Percentiles rank a stretch among this genome's conserved stretches.
Conservation (phyloP, 202 grass and related monocot species). For the Brachypodium distachyon region DNA sequence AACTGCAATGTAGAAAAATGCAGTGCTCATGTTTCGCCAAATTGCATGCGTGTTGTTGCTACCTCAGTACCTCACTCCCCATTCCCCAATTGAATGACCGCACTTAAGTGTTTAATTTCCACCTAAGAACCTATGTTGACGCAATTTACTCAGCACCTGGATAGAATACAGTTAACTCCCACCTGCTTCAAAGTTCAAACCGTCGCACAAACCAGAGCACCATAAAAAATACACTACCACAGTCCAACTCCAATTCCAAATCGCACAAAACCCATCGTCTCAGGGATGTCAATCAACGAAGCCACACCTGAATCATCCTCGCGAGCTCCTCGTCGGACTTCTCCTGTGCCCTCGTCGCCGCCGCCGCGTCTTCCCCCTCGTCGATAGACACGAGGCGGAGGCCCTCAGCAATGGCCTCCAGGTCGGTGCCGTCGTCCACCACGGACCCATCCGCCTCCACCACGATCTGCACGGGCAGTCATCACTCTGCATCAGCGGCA, state of each 20-base stretch:
- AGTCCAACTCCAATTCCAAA: not conserved
- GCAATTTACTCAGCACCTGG: not conserved
- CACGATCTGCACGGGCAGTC: conserved; percentile 42
- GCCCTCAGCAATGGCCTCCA: conserved; percentile 42
- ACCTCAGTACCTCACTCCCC: not conserved
- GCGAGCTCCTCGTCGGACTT: conserved; percentile 75
- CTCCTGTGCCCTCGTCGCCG: conserved; percentile 35
- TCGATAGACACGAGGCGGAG: conserved; percentile 31
- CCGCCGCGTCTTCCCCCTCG: not conserved
- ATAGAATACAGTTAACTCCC: not conserved
- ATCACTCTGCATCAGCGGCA: not conserved
- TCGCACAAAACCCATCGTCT: not conserved
- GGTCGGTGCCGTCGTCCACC: conserved; percentile 46
- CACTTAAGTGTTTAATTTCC: not conserved
- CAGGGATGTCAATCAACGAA: not conserved
- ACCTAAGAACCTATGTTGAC: not conserved
- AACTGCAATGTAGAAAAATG: not conserved
- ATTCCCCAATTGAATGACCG: not conserved
- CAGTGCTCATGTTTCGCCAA: not conserved
- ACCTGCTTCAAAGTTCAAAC: not conserved
- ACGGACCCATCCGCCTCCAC: conserved; percentile 43
- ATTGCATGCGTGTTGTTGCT: not conserved
- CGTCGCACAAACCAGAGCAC: not conserved
- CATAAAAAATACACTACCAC: not conserved
- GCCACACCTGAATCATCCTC: conserved; percentile 54